Evolutionary conservation across 192 early-diverging fungal species (phyloP).

Genomic region (Backusella tuberculispora): DNA sequence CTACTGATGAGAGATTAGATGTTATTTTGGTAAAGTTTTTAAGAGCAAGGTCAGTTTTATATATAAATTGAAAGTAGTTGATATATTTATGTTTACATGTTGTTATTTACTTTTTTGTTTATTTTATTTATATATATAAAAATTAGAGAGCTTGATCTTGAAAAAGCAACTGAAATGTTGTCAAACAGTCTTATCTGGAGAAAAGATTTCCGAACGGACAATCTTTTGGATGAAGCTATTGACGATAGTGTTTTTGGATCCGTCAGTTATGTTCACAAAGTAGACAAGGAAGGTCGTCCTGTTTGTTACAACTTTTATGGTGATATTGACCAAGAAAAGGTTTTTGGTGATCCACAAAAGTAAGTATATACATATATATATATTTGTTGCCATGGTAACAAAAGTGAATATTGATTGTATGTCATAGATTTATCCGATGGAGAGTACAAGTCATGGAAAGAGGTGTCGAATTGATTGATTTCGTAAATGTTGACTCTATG

Average conservation of each 20-base stretch:
- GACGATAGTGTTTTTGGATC: conserved; percentile 48
- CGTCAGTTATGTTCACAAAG: conserved; percentile 54
- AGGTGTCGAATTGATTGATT: conserved; percentile 57
- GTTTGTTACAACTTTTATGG: conserved; percentile 67
- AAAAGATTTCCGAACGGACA: conserved; percentile 50
- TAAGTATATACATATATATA: conserved; percentile 13
- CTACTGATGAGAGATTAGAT: conserved; percentile 53
- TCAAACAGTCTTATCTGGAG: conserved; percentile 58
- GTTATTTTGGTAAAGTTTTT: conserved; percentile 64
- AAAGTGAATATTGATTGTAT: neutral
- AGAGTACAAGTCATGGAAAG: conserved; percentile 66
- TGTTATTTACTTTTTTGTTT: neutral
- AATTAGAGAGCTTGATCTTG: conserved; percentile 39
- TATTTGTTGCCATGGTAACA: neutral
- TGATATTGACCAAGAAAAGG: conserved; percentile 51
- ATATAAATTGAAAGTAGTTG: too few species aligned
- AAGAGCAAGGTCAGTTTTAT: conserved; percentile 46
- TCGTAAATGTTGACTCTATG: conserved; percentile 59
- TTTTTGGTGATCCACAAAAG: conserved; percentile 56
- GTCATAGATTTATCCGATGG: conserved; percentile 59
- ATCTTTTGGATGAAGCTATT: conserved; percentile 52
- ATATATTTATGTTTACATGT: too few species aligned
- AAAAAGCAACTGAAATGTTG: conserved; percentile 53
- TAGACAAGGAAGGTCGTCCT: conserved; percentile 53
- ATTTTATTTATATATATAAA: neutral